Conservation (phyloP, 1,284 basidiomycete species). For the Papiliotrema fonsecae region DNA sequence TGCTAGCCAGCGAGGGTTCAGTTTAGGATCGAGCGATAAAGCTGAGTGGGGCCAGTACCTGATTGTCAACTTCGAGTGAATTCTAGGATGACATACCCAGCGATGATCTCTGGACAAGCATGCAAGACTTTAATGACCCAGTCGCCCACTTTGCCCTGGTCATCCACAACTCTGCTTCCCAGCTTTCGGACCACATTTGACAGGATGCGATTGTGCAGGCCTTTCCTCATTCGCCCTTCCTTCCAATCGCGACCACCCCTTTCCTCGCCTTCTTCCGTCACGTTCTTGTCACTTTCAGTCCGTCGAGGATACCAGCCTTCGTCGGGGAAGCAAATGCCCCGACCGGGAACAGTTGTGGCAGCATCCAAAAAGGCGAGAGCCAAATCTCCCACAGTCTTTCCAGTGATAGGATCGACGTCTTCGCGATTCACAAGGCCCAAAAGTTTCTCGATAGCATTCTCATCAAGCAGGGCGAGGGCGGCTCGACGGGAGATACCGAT, state of each 20-base stretch:
- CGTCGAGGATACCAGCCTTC: slow-evolving; percentile 80
- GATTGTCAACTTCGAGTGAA: slow-evolving; percentile 5
- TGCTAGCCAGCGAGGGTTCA: slow-evolving; percentile 82
- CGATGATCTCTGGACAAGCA: slow-evolving; percentile 80
- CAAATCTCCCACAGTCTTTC: slow-evolving; percentile 64
- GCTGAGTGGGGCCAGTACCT: slow-evolving; percentile 73
- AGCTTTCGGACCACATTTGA: slow-evolving; percentile 67
- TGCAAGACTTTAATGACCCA: slow-evolving; percentile 70
- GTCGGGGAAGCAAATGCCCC: slow-evolving; percentile 82
- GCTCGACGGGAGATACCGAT: slow-evolving; percentile 33
- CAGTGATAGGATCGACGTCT: slow-evolving; percentile 55
- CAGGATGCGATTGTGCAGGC: slow-evolving; percentile 77
- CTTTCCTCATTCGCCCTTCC: slow-evolving; percentile 49
- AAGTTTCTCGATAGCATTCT: slow-evolving; percentile 61
- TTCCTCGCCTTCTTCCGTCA: slow-evolving; percentile 37
- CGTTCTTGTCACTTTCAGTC: slow-evolving; percentile 42
- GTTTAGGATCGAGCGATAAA: slow-evolving; percentile 75
- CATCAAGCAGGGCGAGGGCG: slow-evolving; percentile 42
- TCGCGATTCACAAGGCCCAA: slow-evolving; percentile 74
- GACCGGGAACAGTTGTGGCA: slow-evolving; percentile 75
- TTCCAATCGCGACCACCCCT: slow-evolving; percentile 27
- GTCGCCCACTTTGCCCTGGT: slow-evolving; percentile 71
- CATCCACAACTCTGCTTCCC: slow-evolving; percentile 66
- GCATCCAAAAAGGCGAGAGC: slow-evolving; percentile 82
- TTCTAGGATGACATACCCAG: slow-evolving; percentile 53